Evolutionary conservation across 129 eudicot genomes (phyloP).

Genomic region (Saussurea involucrata): DNA sequence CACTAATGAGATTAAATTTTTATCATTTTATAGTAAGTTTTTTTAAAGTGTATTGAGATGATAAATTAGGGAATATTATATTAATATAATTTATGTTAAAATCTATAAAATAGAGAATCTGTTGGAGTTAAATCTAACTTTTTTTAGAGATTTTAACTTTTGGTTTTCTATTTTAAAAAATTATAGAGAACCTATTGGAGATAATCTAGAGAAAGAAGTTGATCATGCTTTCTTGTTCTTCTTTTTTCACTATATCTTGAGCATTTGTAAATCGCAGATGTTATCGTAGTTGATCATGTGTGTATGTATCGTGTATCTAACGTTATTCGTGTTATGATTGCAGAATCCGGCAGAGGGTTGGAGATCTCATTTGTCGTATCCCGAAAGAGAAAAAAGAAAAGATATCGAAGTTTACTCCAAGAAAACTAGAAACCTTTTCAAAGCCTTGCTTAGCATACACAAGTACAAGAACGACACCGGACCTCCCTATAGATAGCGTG

Average conservation of each 20-base stretch:
- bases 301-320: not conserved
- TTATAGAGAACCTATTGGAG: no score
- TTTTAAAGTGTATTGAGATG: no score
- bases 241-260: not conserved
- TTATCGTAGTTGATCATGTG: not conserved
- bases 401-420: constrained; percentile 54
- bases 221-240: not conserved
- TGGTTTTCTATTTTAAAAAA: no score
- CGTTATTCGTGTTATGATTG: not conserved
- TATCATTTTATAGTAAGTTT: no score
- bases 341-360: constrained; percentile 42
- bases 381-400: constrained; percentile 44
- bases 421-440: constrained; percentile 60
- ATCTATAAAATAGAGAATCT: no score
- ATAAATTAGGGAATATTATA: no score
- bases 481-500: constrained; percentile 26
- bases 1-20: no score
- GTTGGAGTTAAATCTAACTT: no score
- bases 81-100: no score
- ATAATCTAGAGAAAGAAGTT: no score
- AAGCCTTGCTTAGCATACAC: constrained; percentile 56
- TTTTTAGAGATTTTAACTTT: no score
- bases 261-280: not conserved
- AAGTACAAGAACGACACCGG: constrained; percentile 43
- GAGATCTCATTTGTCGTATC: constrained; percentile 39